A percentile compares a stretch with the other conserved stretches of the same genome.
phyloP scores from a whole-genome alignment of 1,139 yeast species.

The Kurtzmaniella quercitrusa region DNA sequence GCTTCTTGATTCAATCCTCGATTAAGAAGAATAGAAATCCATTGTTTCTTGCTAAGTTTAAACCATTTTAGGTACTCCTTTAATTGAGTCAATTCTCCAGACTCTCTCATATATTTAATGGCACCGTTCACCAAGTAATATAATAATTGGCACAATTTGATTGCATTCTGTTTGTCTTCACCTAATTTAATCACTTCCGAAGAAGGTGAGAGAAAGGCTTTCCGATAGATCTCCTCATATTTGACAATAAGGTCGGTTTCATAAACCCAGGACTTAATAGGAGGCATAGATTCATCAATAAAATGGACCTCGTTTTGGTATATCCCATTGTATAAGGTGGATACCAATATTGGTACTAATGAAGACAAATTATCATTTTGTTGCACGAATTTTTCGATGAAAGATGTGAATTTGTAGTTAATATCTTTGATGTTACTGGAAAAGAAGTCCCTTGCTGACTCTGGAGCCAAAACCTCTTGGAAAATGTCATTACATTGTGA shows the following conservation, averaged over 20 bases:
- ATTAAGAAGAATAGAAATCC: constrained; percentile 54
- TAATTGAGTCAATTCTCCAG: constrained; percentile 17
- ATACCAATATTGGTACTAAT: constrained; percentile 29
- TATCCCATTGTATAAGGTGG: constrained; percentile 38
- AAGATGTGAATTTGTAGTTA: constrained; percentile 30
- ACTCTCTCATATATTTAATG: constrained; percentile 28
- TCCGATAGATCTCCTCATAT: constrained; percentile 29
- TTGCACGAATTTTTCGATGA: constrained; percentile 21
- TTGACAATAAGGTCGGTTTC: constrained; percentile 32
- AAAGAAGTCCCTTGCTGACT: constrained; percentile 24
- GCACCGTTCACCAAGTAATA: constrained; percentile 37
- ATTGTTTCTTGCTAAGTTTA: constrained; percentile 25
- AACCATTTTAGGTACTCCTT: constrained; percentile 35
- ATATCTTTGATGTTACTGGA: constrained; percentile 26
- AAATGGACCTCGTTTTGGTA: constrained; percentile 39
- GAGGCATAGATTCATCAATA: constrained; percentile 18
- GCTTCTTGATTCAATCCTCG: constrained; percentile 51
- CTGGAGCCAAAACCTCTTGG: constrained; percentile 13
- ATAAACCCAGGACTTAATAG: constrained; percentile 35
- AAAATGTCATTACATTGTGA: constrained; percentile 1
- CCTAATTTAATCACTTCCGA: constrained; percentile 6
- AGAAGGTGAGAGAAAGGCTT: constrained; percentile 14
- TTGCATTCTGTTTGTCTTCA: constrained; percentile 16
- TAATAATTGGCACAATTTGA: constrained; percentile 27
- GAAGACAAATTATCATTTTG: constrained; percentile 20